Conservation (phyloP, 495 filamentous ascomycete species). For the Trichoderma parareesei region DNA sequence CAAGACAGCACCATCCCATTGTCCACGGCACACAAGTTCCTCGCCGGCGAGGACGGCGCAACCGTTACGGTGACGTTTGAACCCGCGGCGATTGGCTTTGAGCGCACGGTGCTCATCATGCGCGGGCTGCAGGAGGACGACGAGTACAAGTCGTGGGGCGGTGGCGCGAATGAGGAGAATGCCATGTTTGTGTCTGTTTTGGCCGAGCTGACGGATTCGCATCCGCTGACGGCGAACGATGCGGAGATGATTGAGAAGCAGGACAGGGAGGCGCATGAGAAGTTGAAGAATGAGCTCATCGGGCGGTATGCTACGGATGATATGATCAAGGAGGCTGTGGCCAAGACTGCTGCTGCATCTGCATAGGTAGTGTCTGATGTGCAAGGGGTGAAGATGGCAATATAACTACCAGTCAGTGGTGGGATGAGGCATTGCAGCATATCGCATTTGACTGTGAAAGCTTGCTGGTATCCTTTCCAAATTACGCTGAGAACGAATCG, state of each 20-base stretch:
- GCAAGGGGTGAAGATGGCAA: not conserved
- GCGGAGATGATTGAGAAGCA: not conserved
- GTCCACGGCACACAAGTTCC: not conserved
- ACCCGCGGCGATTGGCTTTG: not conserved
- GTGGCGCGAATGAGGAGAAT: not conserved
- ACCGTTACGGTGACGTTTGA: not conserved
- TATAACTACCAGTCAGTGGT: too few species aligned
- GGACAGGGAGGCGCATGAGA: not conserved
- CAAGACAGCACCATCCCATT: not conserved
- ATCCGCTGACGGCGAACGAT: not conserved
- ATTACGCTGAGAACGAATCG: too few species aligned
- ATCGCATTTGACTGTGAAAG: too few species aligned
- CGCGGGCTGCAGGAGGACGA: not conserved
- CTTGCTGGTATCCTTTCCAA: too few species aligned
- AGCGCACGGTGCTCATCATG: not conserved
- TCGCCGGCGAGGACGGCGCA: not conserved
- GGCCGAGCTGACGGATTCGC: not conserved
- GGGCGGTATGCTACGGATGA: not conserved
- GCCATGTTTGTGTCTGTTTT: not conserved
- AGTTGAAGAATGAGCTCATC: not conserved
- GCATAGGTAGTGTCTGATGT: not conserved
- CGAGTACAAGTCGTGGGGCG: not conserved
- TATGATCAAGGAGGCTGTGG: not conserved
- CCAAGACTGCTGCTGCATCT: not conserved
- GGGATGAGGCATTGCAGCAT: too few species aligned